Evolutionary conservation across 306 rosid species (phyloP), one percentile per base, ranked within the genome.

Genomic region (Hylodesmum podocarpum): DNA sequence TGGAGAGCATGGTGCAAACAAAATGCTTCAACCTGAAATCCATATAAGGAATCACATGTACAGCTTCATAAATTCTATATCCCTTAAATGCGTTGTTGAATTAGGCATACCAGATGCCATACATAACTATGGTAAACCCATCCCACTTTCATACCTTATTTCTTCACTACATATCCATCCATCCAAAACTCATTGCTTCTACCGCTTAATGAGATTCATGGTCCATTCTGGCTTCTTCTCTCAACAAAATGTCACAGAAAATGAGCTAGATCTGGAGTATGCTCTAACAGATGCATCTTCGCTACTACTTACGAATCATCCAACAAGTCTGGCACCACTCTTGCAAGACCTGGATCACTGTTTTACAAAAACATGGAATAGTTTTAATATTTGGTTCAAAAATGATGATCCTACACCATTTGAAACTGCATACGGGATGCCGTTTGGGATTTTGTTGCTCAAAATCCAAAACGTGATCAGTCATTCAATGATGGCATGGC

Each of bases 401-500:
- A 86, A 27, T 6, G 75, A 77, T 0, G 77, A 80, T 15, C 65
- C 21, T 0, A 61, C 89, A 0, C 65, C 89, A 1, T 89, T 82
- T 25, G 18, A 37, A 5, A 75, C 75, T 0, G 78, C 59, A 0
- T 21, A 85, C 14, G 89, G 84, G 19, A 34, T 46, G 65, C 0
- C 4, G 9, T 81, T 10, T 88, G 81, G 83, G 88, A 86, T 0
- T 79, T 24, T 8, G 21, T 54, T 5, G 58, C 22, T 7, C 22
- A 25, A 4, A 55, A 81, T 8, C 75, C 69, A 0, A 81, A 37
- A 15, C 29, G 74, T 0, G 51, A 68, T 1, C 27, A 25, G 0
- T 12, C 18, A 5, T 78, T 85, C 59, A 83, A 88, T 15, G 89
- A 81, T 13, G 78, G 66, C 49, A 87, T 87, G 89, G 68, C 46